phyloP scores from a whole-genome alignment of 306 rosid species.

The Sesbania bispinosa region DNA sequence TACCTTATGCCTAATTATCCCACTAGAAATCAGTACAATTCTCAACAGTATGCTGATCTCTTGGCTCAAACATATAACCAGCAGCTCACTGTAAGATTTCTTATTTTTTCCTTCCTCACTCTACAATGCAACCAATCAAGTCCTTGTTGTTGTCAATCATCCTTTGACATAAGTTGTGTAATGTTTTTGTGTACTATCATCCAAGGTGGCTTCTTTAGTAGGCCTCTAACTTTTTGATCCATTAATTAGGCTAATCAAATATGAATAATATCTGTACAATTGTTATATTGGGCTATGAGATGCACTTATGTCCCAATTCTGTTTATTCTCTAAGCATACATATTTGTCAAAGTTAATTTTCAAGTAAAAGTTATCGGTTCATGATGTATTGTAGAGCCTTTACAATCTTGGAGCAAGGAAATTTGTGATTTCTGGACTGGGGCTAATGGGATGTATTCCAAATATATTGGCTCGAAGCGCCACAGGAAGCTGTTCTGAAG shows the following conservation, averaged over 20 bases:
- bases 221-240: neutral
- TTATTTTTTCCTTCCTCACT: neutral
- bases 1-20: constrained; percentile 91
- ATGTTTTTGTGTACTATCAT: neutral
- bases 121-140: neutral
- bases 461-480: constrained; percentile 74
- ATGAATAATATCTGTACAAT: too few relatives aligned
- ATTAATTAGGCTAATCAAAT: too few relatives aligned
- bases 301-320: too few relatives aligned
- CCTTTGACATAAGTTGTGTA: neutral
- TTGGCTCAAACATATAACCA: constrained; percentile 52
- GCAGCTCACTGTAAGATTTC: constrained; percentile 64
- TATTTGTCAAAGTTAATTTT: neutral
- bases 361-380: neutral
- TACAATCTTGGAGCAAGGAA: constrained; percentile 90
- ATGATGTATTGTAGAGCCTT: constrained; percentile 43
- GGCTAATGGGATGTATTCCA: constrained; percentile 87
- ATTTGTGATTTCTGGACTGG: constrained; percentile 66
- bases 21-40: constrained; percentile 67
- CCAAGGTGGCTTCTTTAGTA: neutral
- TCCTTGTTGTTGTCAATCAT: neutral
- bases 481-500: constrained; percentile 62
- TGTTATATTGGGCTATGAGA: too few relatives aligned
- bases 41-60: constrained; percentile 65
- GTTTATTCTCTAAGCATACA: too few relatives aligned